Evolutionary conservation across 2,329 filamentous ascomycete genomes (phyloP).

Genomic region (Claviceps paspali): DNA sequence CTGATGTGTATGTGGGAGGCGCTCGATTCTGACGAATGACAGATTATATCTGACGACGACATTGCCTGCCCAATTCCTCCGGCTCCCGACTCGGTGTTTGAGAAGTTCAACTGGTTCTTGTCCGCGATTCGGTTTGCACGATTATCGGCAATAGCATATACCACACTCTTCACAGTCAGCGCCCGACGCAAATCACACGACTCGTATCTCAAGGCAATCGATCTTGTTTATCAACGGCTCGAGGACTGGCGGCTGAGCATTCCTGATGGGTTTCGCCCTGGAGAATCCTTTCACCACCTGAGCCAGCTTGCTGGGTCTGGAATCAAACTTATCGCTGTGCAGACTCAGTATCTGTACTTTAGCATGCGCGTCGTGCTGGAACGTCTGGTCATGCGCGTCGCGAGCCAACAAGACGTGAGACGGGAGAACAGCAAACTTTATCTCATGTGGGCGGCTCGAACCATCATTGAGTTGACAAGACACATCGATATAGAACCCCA

Average conservation of each 20-base stretch:
- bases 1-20: no score
- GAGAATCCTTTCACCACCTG: conserved; percentile 9
- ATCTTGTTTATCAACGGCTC: conserved; percentile 11
- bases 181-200: conserved; percentile 12
- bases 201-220: conserved; percentile 9
- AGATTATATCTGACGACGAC: conserved; percentile 22
- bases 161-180: conserved; percentile 19
- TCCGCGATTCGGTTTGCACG: conserved; percentile 15
- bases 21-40: not conserved
- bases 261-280: conserved; percentile 16
- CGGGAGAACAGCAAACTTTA: conserved; percentile 10
- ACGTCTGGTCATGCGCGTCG: conserved; percentile 15
- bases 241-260: conserved; percentile 18
- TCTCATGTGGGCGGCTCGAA: conserved; percentile 17
- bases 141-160: conserved; percentile 18
- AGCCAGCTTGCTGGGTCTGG: conserved; percentile 7
- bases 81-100: conserved; percentile 16
- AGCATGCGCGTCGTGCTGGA: conserved; percentile 16
- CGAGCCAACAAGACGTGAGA: conserved; percentile 6
- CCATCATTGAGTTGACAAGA: conserved; percentile 18
- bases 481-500: conserved; percentile 19
- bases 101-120: conserved; percentile 20
- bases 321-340: conserved; percentile 11
- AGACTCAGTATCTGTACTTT: conserved; percentile 17
- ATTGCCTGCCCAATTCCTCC: conserved; percentile 20